Conservation (phyloP, 495 filamentous ascomycete species). For the Viridothelium virens region DNA sequence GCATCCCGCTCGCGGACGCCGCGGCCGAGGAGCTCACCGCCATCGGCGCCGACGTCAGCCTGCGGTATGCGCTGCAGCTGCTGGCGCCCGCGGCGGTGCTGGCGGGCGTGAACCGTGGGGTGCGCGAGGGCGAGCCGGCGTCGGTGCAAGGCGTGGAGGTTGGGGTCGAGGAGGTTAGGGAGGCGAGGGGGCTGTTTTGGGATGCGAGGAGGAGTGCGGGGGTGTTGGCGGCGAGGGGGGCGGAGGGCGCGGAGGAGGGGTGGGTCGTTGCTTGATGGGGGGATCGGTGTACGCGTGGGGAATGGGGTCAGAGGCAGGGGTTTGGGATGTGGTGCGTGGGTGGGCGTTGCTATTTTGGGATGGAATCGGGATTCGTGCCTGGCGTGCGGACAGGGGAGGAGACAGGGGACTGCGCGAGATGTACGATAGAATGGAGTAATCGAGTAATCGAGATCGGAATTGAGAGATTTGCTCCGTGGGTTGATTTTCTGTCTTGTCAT, state of each 20-base stretch:
- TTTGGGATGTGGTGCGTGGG: no score
- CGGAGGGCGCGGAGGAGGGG: constrained; percentile 5
- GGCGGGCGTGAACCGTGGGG: constrained; percentile 46
- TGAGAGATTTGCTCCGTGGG: no score
- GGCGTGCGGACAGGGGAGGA: no score
- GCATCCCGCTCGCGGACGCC: constrained; percentile 66
- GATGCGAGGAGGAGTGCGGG: constrained; percentile 76
- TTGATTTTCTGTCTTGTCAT: no score
- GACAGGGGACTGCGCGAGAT: no score
- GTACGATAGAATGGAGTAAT: no score
- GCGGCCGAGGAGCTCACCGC: constrained; percentile 79
- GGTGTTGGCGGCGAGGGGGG: constrained; percentile 16
- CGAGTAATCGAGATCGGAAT: no score
- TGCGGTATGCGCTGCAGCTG: constrained; percentile 88
- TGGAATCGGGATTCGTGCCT: no score
- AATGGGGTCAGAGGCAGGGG: no score
- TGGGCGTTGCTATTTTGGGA: no score
- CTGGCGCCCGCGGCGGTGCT: constrained; percentile 77
- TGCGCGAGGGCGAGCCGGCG: constrained; percentile 5
- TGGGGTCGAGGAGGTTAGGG: constrained; percentile 72
- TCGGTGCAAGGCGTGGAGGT: constrained; percentile 60
- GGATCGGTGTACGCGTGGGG: neutral
- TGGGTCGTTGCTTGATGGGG: constrained; percentile 3
- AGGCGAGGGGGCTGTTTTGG: constrained; percentile 83
- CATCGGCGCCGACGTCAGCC: constrained; percentile 75